Evolutionary conservation across 371 early-diverging fungal genomes (phyloP).

Genomic region (Conidiobolus incongruus): DNA sequence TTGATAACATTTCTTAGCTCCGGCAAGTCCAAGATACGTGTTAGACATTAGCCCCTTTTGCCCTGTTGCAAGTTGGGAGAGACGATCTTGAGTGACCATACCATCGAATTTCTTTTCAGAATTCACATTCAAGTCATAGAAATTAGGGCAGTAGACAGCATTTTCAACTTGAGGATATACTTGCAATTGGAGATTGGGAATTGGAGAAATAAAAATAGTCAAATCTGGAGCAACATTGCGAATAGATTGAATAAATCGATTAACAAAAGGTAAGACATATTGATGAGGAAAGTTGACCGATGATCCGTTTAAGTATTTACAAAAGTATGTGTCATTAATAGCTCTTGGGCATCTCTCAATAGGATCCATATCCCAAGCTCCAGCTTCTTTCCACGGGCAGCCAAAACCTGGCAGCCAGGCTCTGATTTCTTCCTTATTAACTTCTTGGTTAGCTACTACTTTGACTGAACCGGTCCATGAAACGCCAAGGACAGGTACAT

Average conservation of each 20-base stretch:
- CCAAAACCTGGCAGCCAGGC: constrained; percentile 25
- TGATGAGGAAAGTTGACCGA: constrained; percentile 15
- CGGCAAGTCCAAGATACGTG: constrained; percentile 54
- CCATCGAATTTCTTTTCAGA: constrained; percentile 52
- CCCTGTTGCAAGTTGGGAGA: not conserved
- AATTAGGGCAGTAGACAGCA: constrained; percentile 41
- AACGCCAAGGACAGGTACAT: constrained; percentile 13
- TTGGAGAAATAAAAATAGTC: constrained; percentile 39
- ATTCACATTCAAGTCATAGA: constrained; percentile 27
- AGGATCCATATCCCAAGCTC: constrained; percentile 27
- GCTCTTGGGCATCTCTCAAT: constrained; percentile 6
- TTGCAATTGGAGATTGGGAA: constrained; percentile 30
- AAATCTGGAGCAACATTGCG: constrained; percentile 20
- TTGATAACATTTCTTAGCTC: constrained; percentile 17
- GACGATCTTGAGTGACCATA: constrained; percentile 51
- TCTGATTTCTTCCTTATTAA: constrained; percentile 20
- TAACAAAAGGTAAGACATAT: constrained; percentile 30
- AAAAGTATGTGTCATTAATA: constrained; percentile 27
- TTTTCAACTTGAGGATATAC: constrained; percentile 12
- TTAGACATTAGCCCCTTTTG: constrained; percentile 17
- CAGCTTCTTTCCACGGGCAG: constrained; percentile 44
- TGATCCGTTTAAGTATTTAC: constrained; percentile 13
- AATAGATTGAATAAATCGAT: constrained; percentile 15
- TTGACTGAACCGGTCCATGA: constrained; percentile 19
- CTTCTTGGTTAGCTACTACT: constrained; percentile 10